Percentiles rank a stretch among this genome's conserved stretches.
These are phyloP conservation scores for Yamadazyma triangularis DNA, from an alignment of 1,139 yeast genomes.

Conservation along the genomic window DNA sequence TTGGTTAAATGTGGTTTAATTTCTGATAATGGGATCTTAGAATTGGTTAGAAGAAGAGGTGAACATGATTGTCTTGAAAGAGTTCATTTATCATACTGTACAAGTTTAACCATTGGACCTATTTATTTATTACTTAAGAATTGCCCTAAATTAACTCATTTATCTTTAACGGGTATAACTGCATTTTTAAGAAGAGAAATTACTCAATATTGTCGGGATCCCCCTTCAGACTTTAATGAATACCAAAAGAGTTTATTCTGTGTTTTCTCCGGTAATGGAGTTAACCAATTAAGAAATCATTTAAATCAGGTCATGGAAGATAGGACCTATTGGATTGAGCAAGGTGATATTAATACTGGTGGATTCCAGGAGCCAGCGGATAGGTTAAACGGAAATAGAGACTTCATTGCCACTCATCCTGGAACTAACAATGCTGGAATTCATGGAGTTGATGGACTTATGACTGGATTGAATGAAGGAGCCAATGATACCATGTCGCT, in stretches of 20 bases:
- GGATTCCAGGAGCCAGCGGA: conserved; percentile 21
- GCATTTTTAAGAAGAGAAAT: conserved; percentile 85
- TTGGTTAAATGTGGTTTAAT: conserved; percentile 87
- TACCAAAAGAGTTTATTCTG: conserved; percentile 86
- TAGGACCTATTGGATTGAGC: conserved; percentile 37
- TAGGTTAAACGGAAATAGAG: conserved; percentile 2
- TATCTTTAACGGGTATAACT: conserved; percentile 83
- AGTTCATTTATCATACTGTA: conserved; percentile 89
- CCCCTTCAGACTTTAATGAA: conserved; percentile 89
- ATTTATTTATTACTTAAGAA: conserved; percentile 69
- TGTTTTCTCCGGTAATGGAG: conserved; percentile 92
- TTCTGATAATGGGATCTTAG: conserved; percentile 80
- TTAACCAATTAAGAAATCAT: conserved; percentile 62
- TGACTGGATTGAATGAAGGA: too few species aligned
- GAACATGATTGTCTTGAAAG: conserved; percentile 78
- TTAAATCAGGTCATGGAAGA: conserved; percentile 46
- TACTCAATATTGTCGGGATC: conserved; percentile 85
- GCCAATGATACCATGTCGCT: conserved; percentile 14
- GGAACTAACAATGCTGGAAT: conserved; percentile 1
- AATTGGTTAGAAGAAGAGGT: conserved; percentile 71
- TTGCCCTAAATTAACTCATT: conserved; percentile 84
- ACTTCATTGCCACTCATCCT: conserved; percentile 1
- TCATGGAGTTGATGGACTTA: conserved; percentile 5
- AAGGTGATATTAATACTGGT: conserved; percentile 30
- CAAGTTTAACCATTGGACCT: conserved; percentile 68